These are phyloP conservation scores for Camellia granthamiana DNA, from an alignment of 148 eudicot genomes.

Conservation along the genomic window DNA sequence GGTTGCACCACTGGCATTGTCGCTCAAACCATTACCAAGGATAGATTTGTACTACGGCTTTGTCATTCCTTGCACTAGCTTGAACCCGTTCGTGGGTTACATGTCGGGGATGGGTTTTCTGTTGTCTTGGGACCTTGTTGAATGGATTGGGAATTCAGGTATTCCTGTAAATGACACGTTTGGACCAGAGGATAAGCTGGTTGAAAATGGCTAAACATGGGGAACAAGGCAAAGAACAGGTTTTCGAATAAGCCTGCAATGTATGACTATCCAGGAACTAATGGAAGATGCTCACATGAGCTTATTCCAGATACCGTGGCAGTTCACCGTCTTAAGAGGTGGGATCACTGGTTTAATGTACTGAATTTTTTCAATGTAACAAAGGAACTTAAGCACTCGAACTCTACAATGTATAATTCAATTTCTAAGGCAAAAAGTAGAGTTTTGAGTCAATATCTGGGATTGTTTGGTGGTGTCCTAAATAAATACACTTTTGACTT, in stretches of 20 bases:
- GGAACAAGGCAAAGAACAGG: conserved; percentile 50
- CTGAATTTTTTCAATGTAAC: conserved; percentile 52
- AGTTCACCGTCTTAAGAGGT: conserved; percentile 50
- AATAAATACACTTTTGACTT: no score
- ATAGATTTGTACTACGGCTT: conserved; percentile 49
- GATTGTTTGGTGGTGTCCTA: no score
- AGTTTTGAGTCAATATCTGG: not conserved
- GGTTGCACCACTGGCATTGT: conserved; percentile 28
- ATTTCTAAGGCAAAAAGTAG: not conserved
- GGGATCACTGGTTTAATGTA: conserved; percentile 56
- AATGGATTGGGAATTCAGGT: conserved; percentile 34
- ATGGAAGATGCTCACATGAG: conserved; percentile 51
- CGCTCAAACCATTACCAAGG: conserved; percentile 41
- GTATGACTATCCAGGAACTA: conserved; percentile 60
- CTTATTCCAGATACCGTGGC: conserved; percentile 51
- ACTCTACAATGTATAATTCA: conserved; percentile 25
- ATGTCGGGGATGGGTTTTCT: conserved; percentile 67
- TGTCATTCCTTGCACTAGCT: conserved; percentile 55
- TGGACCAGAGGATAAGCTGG: conserved; percentile 57
- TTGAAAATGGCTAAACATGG: conserved; percentile 39
- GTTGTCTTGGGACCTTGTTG: conserved; percentile 57
- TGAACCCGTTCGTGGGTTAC: conserved; percentile 50
- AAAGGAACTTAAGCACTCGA: conserved; percentile 28
- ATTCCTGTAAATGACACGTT: conserved; percentile 22
- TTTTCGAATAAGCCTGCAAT: conserved; percentile 45